A percentile compares a stretch with the other conserved stretches of the same genome.
phyloP scores from a whole-genome alignment of 2,329 filamentous ascomycete genomes.

The Macroventuria anomochaeta region DNA sequence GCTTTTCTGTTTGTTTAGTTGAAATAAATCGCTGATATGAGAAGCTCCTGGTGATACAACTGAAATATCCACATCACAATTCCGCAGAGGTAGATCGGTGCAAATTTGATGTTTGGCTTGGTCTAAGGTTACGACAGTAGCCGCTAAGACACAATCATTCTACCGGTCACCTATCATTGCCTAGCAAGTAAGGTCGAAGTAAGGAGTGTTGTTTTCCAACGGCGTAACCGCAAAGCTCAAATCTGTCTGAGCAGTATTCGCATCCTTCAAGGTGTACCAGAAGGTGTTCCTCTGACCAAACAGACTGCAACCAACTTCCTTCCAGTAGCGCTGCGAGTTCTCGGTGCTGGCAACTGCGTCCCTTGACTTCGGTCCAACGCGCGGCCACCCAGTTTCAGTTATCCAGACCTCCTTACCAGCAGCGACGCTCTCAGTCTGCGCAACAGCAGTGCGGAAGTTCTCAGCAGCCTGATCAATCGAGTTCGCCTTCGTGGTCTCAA shows the following conservation, averaged over 20 bases:
- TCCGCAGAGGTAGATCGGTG: too few relatives aligned
- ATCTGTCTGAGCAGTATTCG: conserved; percentile 53
- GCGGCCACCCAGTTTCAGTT: conserved; percentile 85
- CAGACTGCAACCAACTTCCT: conserved; percentile 37
- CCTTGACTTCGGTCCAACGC: conserved; percentile 31
- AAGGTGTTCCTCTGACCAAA: conserved; percentile 37
- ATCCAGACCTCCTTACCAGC: conserved; percentile 78
- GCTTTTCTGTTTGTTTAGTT: too few relatives aligned
- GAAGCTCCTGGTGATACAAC: too few relatives aligned
- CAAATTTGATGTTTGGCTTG: too few relatives aligned
- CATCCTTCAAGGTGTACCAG: conserved; percentile 43
- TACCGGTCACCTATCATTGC: too few relatives aligned
- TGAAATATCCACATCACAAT: too few relatives aligned
- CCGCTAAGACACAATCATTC: too few relatives aligned
- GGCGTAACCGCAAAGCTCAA: conserved; percentile 61
- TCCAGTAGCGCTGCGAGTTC: conserved; percentile 38
- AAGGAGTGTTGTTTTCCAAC: conserved; percentile 58
- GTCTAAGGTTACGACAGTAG: too few relatives aligned
- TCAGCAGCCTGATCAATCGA: conserved; percentile 66
- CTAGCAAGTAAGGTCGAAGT: conserved; percentile 61
- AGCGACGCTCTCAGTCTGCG: conserved; percentile 64
- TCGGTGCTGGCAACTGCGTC: conserved; percentile 33
- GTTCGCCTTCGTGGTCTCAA: conserved; percentile 65
- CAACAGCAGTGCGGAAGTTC: conserved; percentile 71
- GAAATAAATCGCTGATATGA: too few relatives aligned